Evolutionary conservation across 2,329 filamentous ascomycete species (phyloP).

Genomic region (Stemphylium lycopersici): DNA sequence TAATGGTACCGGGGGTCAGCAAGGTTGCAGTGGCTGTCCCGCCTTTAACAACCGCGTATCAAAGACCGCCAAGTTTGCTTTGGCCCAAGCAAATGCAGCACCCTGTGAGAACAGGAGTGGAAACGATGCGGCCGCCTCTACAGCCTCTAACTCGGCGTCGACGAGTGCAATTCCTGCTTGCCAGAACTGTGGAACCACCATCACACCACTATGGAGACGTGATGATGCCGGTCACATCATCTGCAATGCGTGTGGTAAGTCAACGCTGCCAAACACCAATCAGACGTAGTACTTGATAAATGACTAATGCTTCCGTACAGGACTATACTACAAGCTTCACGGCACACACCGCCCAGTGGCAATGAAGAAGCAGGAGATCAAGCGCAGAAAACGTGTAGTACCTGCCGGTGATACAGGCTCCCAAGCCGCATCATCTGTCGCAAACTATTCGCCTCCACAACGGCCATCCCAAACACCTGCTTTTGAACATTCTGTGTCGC

Average conservation of each 20-base stretch:
- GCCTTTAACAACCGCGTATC: slow-evolving; percentile 97
- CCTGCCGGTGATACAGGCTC: slow-evolving; percentile 66
- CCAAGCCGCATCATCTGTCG: slow-evolving; percentile 35
- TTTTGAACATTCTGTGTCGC: slow-evolving; percentile 44
- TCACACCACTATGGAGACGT: slow-evolving; percentile 93
- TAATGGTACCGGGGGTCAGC: slow-evolving; percentile 93
- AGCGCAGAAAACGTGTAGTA: slow-evolving; percentile 91
- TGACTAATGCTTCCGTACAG: slow-evolving; percentile 54
- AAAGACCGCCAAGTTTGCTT: slow-evolving; percentile 77
- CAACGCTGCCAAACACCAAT: not conserved
- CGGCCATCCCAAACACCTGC: slow-evolving; percentile 36
- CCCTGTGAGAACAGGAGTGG: slow-evolving; percentile 21
- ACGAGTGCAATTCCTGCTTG: slow-evolving; percentile 80
- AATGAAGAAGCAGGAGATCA: slow-evolving; percentile 99
- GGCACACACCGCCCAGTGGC: slow-evolving; percentile 89
- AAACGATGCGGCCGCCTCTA: slow-evolving; percentile 24
- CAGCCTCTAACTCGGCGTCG: slow-evolving; percentile 26
- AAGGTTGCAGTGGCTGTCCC: slow-evolving; percentile 93
- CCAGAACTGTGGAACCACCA: slow-evolving; percentile 95
- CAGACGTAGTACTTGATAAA: not conserved
- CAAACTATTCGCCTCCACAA: slow-evolving; percentile 39
- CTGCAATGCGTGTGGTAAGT: slow-evolving; percentile 95
- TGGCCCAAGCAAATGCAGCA: slow-evolving; percentile 52
- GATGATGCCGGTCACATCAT: slow-evolving; percentile 96
- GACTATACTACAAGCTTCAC: slow-evolving; percentile 95